Evolutionary conservation across 2,329 filamentous ascomycete species (phyloP).

Genomic region (Alternaria viburni): DNA sequence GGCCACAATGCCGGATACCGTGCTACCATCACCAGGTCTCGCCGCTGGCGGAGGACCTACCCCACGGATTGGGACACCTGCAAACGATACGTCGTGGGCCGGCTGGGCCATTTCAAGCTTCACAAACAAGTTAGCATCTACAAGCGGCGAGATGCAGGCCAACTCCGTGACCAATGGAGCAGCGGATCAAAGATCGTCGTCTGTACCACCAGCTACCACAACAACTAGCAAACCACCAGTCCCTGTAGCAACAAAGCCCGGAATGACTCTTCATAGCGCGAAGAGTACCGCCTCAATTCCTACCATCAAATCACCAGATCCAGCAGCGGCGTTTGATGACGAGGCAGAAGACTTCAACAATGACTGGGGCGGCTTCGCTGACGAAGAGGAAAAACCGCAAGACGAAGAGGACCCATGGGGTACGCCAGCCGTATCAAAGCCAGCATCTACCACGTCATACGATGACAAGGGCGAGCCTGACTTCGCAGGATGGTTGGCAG

Average conservation of each 20-base stretch:
- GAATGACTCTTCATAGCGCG: conserved; percentile 37
- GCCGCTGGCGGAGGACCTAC: conserved; percentile 56
- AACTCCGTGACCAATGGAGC: conserved; percentile 41
- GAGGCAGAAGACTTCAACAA: conserved; percentile 67
- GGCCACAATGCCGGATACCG: conserved; percentile 78
- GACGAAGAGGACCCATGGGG: conserved; percentile 62
- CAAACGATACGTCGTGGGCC: conserved; percentile 76
- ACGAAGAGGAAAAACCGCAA: conserved; percentile 56
- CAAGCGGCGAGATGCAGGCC: conserved; percentile 83
- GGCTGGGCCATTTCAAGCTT: conserved; percentile 99
- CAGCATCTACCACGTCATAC: conserved; percentile 61
- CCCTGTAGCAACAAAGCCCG: conserved; percentile 53
- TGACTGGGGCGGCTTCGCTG: conserved; percentile 76
- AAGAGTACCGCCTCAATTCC: conserved; percentile 38
- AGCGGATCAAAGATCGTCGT: conserved; percentile 56
- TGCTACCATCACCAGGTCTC: conserved; percentile 68
- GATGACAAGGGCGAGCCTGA: conserved; percentile 90
- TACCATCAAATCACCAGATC: conserved; percentile 43
- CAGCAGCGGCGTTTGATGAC: conserved; percentile 58
- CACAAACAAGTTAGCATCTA: conserved; percentile 87
- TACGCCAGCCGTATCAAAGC: conserved; percentile 50
- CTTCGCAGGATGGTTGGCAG: conserved; percentile 93
- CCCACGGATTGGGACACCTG: conserved; percentile 81
- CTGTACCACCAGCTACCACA: conserved; percentile 55
- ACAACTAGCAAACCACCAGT: conserved; percentile 55